Conservation (phyloP, 768 basidiomycete genomes). For the Mycena indigotica region DNA sequence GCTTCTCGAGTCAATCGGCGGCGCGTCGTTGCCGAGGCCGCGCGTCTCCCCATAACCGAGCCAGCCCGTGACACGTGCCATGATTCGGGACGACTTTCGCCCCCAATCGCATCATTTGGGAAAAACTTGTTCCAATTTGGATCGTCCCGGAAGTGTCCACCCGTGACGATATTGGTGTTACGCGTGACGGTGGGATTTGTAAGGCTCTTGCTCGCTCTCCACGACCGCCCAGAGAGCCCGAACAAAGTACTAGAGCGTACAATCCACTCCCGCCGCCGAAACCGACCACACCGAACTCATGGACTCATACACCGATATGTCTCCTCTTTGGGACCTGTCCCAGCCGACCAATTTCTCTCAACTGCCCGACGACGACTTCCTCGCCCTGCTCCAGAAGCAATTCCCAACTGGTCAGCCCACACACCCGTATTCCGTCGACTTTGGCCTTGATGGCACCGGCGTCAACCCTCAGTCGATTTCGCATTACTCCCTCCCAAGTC, state of each 20-base stretch:
- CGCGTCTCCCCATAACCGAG: background rate
- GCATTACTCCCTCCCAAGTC: constrained; percentile 49
- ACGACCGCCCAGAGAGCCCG: too few relatives aligned
- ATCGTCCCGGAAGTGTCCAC: background rate
- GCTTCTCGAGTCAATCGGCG: background rate
- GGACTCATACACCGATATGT: constrained; percentile 50
- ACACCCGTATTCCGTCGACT: constrained; percentile 18
- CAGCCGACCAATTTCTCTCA: constrained; percentile 61
- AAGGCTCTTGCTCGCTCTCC: background rate
- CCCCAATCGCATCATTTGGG: background rate
- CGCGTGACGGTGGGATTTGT: background rate
- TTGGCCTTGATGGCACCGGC: constrained; percentile 37
- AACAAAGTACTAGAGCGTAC: too few relatives aligned
- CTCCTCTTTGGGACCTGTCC: constrained; percentile 69
- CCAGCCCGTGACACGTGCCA: background rate
- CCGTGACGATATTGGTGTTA: background rate
- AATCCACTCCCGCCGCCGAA: background rate
- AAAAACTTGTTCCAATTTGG: too few relatives aligned
- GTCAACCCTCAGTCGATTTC: constrained; percentile 65
- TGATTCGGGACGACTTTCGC: background rate
- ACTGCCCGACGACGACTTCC: constrained; percentile 74
- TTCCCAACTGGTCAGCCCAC: constrained; percentile 48
- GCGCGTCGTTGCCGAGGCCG: background rate
- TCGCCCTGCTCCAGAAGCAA: constrained; percentile 77
- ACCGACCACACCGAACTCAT: constrained; percentile 31